Evolutionary conservation across 2,329 filamentous ascomycete species (phyloP).

Genomic region (Phaeosphaeriaceae sp.): DNA sequence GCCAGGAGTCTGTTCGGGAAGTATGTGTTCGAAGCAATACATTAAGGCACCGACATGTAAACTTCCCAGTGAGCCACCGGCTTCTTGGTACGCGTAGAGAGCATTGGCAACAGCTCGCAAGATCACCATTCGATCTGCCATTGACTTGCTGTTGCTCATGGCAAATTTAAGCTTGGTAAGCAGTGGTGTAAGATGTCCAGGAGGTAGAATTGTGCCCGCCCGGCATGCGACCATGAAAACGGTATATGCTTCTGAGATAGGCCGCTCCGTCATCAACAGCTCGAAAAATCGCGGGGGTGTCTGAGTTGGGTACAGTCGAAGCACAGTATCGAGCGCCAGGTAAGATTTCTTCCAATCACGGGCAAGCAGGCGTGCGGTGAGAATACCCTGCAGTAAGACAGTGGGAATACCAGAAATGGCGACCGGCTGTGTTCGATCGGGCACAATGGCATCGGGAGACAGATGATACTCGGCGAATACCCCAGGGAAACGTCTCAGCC

Average conservation of each 20-base stretch:
- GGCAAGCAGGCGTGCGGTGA: slow-evolving; percentile 54
- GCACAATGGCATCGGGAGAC: slow-evolving; percentile 54
- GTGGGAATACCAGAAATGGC: slow-evolving; percentile 48
- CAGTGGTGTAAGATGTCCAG: slow-evolving; percentile 40
- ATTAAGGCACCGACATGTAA: slow-evolving; percentile 50
- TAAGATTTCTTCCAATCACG: slow-evolving; percentile 59
- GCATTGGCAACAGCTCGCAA: slow-evolving; percentile 51
- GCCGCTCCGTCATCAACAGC: slow-evolving; percentile 54
- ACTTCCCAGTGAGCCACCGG: slow-evolving; percentile 43
- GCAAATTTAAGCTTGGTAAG: slow-evolving; percentile 41
- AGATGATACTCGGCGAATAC: slow-evolving; percentile 57
- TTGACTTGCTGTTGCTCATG: slow-evolving; percentile 16
- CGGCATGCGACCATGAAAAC: slow-evolving; percentile 58
- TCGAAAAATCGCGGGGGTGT: slow-evolving; percentile 53
- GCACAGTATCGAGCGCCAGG: slow-evolving; percentile 56
- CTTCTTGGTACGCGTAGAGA: slow-evolving; percentile 52
- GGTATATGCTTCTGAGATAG: slow-evolving; percentile 55
- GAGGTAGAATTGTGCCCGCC: slow-evolving; percentile 47
- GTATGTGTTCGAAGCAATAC: slow-evolving; percentile 37
- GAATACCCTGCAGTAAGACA: slow-evolving; percentile 56
- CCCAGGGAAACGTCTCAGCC: slow-evolving; percentile 56
- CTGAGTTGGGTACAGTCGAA: slow-evolving; percentile 55
- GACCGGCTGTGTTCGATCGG: slow-evolving; percentile 48
- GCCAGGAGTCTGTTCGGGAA: slow-evolving; percentile 25
- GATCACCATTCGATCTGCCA: slow-evolving; percentile 31